Percentiles rank a stretch among this genome's conserved stretches.
Evolutionary conservation across 1,139 yeast genomes (phyloP).

Genomic region (Diutina neorugosa): DNA sequence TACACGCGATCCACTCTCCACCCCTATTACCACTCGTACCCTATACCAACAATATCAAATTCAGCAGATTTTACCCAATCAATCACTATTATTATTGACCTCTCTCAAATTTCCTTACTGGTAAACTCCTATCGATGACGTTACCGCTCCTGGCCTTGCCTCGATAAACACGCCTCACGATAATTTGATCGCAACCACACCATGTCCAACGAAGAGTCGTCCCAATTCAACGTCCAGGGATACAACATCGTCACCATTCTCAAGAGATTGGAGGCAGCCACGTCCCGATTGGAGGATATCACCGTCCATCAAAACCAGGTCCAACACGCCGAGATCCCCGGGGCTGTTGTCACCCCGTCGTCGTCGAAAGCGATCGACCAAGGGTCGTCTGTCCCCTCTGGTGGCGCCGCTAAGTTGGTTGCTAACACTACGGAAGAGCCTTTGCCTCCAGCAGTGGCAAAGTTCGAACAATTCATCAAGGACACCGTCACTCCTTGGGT

Average conservation of each 20-base stretch:
- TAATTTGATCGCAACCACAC: constrained; percentile 3
- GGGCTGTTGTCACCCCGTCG: neutral
- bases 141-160: too few relatives aligned
- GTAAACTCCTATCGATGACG: too few relatives aligned
- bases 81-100: too few relatives aligned
- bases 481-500: constrained; percentile 50
- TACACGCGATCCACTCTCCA: too few relatives aligned
- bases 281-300: constrained; percentile 83
- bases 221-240: constrained; percentile 56
- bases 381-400: constrained; percentile 12
- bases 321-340: constrained; percentile 2
- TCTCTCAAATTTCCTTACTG: too few relatives aligned
- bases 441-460: constrained; percentile 17
- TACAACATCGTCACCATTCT: constrained; percentile 72
- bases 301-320: constrained; percentile 49
- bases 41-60: too few relatives aligned
- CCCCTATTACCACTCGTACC: too few relatives aligned
- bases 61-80: too few relatives aligned
- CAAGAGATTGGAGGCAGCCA: constrained; percentile 84
- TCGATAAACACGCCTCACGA: neutral
- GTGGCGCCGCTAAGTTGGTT: constrained; percentile 6
- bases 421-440: neutral
- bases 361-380: constrained; percentile 4
- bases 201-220: constrained; percentile 27
- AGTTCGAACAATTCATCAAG: constrained; percentile 43